Evolutionary conservation across 495 filamentous ascomycete species (phyloP).

Genomic region (Neurospora sp.): DNA sequence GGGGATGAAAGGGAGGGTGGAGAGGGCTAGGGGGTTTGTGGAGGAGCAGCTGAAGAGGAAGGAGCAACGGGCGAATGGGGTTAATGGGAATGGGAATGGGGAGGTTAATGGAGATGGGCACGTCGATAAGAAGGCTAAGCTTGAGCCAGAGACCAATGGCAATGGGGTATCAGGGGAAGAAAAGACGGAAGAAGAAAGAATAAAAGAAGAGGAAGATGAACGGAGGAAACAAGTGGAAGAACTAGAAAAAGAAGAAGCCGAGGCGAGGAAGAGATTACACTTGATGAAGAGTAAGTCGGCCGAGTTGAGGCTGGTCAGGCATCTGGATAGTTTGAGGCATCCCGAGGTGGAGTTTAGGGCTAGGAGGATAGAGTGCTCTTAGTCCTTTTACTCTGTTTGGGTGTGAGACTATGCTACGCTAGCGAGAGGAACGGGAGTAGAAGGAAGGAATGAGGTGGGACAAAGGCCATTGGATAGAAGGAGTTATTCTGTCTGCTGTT

Average conservation of each 20-base stretch:
- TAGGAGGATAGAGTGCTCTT: constrained; percentile 26
- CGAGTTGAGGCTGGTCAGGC: constrained; percentile 70
- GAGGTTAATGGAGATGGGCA: not conserved
- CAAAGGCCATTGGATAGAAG: too few species aligned
- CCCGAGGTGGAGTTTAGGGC: constrained; percentile 52
- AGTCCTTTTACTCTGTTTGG: not conserved
- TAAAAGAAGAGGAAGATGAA: constrained; percentile 19
- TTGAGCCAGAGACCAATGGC: not conserved
- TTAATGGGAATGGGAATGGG: constrained; percentile 17
- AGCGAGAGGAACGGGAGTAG: too few species aligned
- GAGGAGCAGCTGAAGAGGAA: not conserved
- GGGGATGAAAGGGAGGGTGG: constrained; percentile 37
- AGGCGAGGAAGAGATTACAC: constrained; percentile 52
- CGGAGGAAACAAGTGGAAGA: constrained; percentile 25
- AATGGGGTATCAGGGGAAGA: not conserved
- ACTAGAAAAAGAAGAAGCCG: constrained; percentile 13
- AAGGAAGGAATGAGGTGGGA: too few species aligned
- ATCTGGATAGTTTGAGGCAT: constrained; percentile 51
- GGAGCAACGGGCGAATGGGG: constrained; percentile 15
- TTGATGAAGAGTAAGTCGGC: constrained; percentile 63
- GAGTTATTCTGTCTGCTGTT: too few species aligned
- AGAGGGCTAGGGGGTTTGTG: constrained; percentile 22
- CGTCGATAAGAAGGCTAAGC: constrained; percentile 33
- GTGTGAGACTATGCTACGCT: not conserved
- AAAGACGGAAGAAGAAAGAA: constrained; percentile 15